Evolutionary conservation across 148 eudicot genomes (phyloP).

Genomic region (Arbutus unedo): DNA sequence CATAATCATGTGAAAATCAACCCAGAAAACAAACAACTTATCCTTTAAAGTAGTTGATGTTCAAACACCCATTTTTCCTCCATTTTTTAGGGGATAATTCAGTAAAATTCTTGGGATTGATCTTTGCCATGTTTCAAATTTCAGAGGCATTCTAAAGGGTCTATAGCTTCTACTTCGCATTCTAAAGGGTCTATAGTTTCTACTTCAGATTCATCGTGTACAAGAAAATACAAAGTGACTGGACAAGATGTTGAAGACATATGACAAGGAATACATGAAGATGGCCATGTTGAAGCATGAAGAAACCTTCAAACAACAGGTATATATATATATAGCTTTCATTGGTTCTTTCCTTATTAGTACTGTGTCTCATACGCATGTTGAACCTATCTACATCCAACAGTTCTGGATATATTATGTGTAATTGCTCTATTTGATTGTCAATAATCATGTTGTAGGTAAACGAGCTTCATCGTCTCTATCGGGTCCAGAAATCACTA

Average conservation of each 20-base stretch:
- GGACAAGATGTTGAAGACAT: slow-evolving; percentile 53
- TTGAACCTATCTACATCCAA: too few relatives aligned
- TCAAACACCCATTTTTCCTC: background rate
- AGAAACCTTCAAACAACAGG: slow-evolving; percentile 85
- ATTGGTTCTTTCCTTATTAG: too few relatives aligned
- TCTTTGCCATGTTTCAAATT: background rate
- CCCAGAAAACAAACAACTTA: too few relatives aligned
- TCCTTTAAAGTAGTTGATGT: too few relatives aligned
- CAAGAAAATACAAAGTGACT: background rate
- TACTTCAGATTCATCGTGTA: background rate
- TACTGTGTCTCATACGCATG: too few relatives aligned
- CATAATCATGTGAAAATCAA: too few relatives aligned
- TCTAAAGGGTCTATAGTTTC: background rate
- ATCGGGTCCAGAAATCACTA: slow-evolving; percentile 60
- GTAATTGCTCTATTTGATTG: background rate
- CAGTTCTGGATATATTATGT: too few relatives aligned
- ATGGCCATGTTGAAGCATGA: slow-evolving; percentile 96
- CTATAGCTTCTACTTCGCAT: slow-evolving; percentile 1
- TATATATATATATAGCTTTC: slow-evolving; percentile 9
- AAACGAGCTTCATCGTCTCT: slow-evolving; percentile 81
- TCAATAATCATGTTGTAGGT: slow-evolving; percentile 39
- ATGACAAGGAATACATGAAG: slow-evolving; percentile 71
- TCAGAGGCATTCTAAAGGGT: slow-evolving; percentile 1
- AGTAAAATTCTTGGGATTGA: slow-evolving; percentile 8
- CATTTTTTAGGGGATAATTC: background rate